Conservation (phyloP, 495 filamentous ascomycete genomes). For the Penicillium soppii region DNA sequence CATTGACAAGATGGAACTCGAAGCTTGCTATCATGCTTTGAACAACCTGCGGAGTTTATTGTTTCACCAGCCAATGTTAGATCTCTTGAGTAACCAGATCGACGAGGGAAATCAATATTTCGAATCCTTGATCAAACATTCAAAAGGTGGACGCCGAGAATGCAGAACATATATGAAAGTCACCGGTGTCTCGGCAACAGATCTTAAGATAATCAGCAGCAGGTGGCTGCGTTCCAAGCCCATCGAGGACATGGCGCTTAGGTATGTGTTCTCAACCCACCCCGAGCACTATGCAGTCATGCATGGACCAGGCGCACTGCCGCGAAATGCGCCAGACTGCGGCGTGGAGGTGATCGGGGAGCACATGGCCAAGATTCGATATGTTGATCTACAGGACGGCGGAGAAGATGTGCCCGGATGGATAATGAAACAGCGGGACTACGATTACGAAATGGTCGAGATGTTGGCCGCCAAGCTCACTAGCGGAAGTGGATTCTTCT, state of each 20-base stretch:
- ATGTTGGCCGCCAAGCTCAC: conserved; percentile 1
- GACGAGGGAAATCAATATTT: conserved; percentile 1
- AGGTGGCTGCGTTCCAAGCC: background rate
- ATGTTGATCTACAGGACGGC: background rate
- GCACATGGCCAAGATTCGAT: conserved; percentile 2
- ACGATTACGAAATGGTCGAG: background rate
- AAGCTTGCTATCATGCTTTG: conserved; percentile 1
- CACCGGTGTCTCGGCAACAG: background rate
- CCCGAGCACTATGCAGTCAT: conserved; percentile 1
- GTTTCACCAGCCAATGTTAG: background rate
- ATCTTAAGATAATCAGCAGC: background rate
- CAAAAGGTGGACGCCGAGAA: background rate
- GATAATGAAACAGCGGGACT: background rate
- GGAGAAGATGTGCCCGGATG: background rate
- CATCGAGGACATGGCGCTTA: background rate
- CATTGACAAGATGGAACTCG: background rate
- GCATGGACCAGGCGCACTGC: background rate
- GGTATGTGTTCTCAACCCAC: conserved; percentile 1
- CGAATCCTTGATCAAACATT: background rate
- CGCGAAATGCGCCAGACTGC: background rate
- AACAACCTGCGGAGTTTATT: conserved; percentile 1
- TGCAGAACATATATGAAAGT: background rate
- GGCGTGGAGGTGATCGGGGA: conserved; percentile 3
- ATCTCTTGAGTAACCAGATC: background rate
- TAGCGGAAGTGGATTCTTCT: conserved; percentile 2